A percentile compares a stretch with the other conserved stretches of the same genome.
Evolutionary conservation across 2,329 filamentous ascomycete genomes (phyloP).

Genomic region (Akanthomyces uredinophilus): DNA sequence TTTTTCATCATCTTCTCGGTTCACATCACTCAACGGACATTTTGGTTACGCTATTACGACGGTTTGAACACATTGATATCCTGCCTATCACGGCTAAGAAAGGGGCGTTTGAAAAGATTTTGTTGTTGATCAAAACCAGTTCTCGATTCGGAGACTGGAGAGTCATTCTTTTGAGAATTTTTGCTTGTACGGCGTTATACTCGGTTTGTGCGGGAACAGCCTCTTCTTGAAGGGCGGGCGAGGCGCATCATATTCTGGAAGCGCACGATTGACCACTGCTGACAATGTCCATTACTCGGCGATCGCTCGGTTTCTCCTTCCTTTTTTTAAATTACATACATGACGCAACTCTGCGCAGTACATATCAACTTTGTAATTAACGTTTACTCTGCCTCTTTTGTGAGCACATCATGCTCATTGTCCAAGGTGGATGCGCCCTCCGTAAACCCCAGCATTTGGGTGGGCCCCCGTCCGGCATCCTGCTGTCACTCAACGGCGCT

Average conservation of each 20-base stretch:
- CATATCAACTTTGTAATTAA: too few species aligned
- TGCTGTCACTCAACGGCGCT: neutral
- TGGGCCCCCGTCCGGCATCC: neutral
- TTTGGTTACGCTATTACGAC: neutral
- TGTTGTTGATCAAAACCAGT: neutral
- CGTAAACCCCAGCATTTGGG: neutral
- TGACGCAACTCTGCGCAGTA: too few species aligned
- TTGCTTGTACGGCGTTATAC: neutral
- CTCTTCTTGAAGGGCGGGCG: neutral
- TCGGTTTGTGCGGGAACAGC: neutral
- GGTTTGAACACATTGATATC: neutral
- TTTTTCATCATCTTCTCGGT: neutral
- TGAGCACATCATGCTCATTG: neutral
- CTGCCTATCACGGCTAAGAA: neutral
- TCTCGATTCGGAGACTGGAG: neutral
- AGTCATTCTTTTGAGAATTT: neutral
- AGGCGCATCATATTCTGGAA: neutral
- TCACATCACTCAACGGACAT: neutral
- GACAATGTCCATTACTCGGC: neutral
- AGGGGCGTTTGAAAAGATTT: neutral
- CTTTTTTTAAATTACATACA: neutral
- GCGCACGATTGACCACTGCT: neutral
- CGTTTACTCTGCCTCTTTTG: neutral
- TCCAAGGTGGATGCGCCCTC: neutral
- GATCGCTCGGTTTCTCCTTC: neutral